These are phyloP conservation scores for Trichoderma simmonsii DNA, from an alignment of 2,329 filamentous ascomycete genomes.

Conservation along the genomic window DNA sequence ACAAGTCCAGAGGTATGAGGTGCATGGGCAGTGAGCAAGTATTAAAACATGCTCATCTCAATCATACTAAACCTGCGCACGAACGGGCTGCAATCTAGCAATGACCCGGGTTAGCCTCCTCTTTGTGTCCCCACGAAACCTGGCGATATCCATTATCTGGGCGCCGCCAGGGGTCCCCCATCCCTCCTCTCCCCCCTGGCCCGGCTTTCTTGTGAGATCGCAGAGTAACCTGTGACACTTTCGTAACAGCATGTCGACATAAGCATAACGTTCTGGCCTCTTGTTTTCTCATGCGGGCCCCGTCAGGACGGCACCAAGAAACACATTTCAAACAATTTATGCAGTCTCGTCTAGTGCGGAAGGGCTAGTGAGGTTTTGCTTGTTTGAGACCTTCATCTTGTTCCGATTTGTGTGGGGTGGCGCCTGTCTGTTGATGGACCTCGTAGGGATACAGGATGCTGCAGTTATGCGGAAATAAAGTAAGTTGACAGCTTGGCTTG, in stretches of 20 bases:
- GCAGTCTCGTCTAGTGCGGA: background rate
- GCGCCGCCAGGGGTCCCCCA: background rate
- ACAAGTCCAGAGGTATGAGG: background rate
- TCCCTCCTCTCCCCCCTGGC: background rate
- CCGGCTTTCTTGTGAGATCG: constrained; percentile 25
- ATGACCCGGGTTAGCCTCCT: constrained; percentile 20
- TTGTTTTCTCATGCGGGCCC: constrained; percentile 11
- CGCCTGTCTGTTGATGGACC: background rate
- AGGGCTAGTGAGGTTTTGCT: background rate
- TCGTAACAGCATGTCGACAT: constrained; percentile 22
- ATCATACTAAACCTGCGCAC: constrained; percentile 11
- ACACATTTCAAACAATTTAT: constrained; percentile 10
- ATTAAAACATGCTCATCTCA: constrained; percentile 5
- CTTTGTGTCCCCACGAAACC: constrained; percentile 23
- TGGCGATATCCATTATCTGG: background rate
- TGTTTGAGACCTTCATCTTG: background rate
- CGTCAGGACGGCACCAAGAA: constrained; percentile 9
- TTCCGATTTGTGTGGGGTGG: background rate
- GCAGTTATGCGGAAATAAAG: background rate
- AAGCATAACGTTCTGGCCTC: constrained; percentile 25
- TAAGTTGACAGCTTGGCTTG: background rate
- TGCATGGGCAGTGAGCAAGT: constrained; percentile 11
- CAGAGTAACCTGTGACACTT: constrained; percentile 27
- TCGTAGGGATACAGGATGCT: background rate
- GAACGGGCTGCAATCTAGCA: background rate